Evolutionary conservation across 116 monocot species (phyloP).

Genomic region (Papilionanthe hybrid): DNA sequence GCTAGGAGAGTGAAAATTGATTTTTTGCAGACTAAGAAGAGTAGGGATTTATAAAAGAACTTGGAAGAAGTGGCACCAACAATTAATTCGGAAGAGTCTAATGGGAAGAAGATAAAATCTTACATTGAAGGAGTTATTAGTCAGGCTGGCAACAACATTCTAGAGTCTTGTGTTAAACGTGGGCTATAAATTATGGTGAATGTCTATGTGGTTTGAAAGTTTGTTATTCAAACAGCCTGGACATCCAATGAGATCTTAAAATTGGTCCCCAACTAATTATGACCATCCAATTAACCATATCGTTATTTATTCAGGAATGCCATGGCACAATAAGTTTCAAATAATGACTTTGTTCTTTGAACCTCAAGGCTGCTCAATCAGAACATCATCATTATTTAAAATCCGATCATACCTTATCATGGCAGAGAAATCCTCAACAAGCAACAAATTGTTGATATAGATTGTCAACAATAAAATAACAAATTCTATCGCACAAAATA

Average conservation of each 20-base stretch:
- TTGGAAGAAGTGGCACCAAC: too few relatives aligned
- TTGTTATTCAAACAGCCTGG: neutral
- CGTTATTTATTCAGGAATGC: neutral
- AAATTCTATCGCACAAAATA: neutral
- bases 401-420: neutral
- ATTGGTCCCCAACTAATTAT: neutral
- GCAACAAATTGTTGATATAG: neutral
- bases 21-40: too few relatives aligned
- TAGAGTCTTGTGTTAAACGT: too few relatives aligned
- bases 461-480: neutral
- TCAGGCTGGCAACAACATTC: too few relatives aligned
- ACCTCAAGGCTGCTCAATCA: neutral
- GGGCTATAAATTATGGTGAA: too few relatives aligned
- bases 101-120: too few relatives aligned
- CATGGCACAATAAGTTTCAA: neutral
- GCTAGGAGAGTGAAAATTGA: too few relatives aligned
- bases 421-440: neutral
- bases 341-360: neutral
- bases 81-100: too few relatives aligned
- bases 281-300: neutral
- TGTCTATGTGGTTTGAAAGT: neutral
- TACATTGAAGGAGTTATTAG: too few relatives aligned
- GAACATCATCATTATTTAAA: neutral
- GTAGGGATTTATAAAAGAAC: too few relatives aligned
- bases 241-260: too few relatives aligned